Evolutionary conservation across 441 rosid genomes (phyloP), one percentile per base, ranked within the genome.

Genomic region (Cnidoscolus chayamansa): DNA sequence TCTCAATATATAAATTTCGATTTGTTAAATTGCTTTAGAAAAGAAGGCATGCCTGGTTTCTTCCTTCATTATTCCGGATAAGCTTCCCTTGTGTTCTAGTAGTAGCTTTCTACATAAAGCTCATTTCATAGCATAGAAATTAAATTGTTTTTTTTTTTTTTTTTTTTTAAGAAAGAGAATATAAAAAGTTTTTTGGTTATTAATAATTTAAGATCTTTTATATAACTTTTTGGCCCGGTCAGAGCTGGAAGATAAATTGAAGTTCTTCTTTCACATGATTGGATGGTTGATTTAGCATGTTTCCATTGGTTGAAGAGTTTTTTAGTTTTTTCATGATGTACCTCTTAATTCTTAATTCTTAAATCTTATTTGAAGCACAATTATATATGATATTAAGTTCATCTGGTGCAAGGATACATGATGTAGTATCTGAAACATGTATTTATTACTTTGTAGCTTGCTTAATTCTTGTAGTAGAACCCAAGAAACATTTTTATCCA

Each of bases 1-100:
- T 25, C 30, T 72, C 20, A 3, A 3, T 10, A 43, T 63, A 25
- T 3, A 4, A 61, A 58, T 20, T 64, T 65, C 10, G 10, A 13
- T 61, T 69, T 5, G 63, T 49, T 69, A 67, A 58, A n/a, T 70
- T 74, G 5, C 37, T 15, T 43, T 49, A 31, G 47, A 61, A 47
- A 40, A 54, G 0, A 7, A 62, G 13, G 48, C 20, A 32, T 15
- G 16, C 55, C 2, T 54, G 61, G 56, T 35, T 63, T 48, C 15
- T 45, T 7, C 0, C 84, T 82, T 75, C 84, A 73, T 85, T 81
- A 83, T 83, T 84, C 84, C 81, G 61, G 82, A 70, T 81, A 74
- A 72, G 68, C 69, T 48, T 74, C 43, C 8, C 64, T 66, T 45
- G 73, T 78, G 74, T 79, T 81, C 37, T 68, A 70, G 16, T 74